phyloP scores from a whole-genome alignment of 768 basidiomycete genomes.

The Amanita jacksonii region DNA sequence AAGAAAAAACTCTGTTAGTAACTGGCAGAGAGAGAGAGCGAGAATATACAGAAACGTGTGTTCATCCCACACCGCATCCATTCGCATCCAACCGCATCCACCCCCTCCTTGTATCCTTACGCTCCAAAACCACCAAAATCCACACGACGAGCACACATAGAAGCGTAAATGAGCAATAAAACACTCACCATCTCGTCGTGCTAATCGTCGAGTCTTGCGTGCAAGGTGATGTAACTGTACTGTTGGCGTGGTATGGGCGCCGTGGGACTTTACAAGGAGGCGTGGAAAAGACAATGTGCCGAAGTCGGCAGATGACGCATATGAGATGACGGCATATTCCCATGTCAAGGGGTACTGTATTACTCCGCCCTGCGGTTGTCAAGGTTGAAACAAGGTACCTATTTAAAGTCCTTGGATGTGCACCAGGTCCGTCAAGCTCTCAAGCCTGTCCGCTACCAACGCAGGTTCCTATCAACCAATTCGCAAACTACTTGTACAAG shows the following conservation, averaged over 20 bases:
- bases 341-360: too few species aligned
- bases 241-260: background rate
- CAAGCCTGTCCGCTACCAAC: too few species aligned
- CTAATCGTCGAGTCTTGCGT: constrained; percentile 22
- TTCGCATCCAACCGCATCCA: background rate
- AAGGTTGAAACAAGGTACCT: too few species aligned
- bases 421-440: too few species aligned
- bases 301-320: too few species aligned
- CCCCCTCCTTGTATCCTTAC: constrained; percentile 10
- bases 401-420: too few species aligned
- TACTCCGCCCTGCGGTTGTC: too few species aligned
- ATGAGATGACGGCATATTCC: too few species aligned
- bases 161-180: constrained; percentile 12
- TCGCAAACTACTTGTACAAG: too few species aligned
- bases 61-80: constrained; percentile 14
- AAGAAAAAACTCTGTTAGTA: constrained; percentile 18
- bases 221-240: constrained; percentile 14
- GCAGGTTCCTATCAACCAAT: too few species aligned
- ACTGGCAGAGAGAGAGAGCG: constrained; percentile 3
- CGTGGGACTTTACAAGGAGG: too few species aligned
- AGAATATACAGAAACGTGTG: background rate
- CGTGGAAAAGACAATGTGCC: too few species aligned
- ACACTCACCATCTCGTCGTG: constrained; percentile 36
- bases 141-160: constrained; percentile 9
- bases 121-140: constrained; percentile 13